Base-by-base conservation (phyloP, 2,329 filamentous ascomycete species). In the Ophidiomyces ophidiicola region DNA sequence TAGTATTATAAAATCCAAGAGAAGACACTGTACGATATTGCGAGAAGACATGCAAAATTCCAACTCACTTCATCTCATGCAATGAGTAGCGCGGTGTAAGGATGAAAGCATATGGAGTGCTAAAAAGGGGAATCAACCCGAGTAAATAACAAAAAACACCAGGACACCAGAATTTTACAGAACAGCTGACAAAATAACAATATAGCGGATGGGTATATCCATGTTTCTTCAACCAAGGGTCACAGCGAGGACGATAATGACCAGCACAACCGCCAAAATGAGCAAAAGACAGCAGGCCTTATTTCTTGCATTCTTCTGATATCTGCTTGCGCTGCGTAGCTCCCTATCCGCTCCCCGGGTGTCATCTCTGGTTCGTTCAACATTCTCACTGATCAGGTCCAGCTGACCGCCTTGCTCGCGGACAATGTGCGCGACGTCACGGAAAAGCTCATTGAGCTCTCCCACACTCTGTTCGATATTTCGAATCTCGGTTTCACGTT, bases 381-480 rank as follows among this genome's bases (percentile, higher is more conserved):
- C 84, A 51, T 94, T 94, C 50, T 84, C 80, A 46, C 78, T 78
- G 52, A 98, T 93, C 12, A 82, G 82, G 54, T 88, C 81, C 20
- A 98, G 69, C 61, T 83, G 76, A 51, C 85, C 82, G 36, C 90
- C 90, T 64, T 98, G 90, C 63, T 96, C 88, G 45, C 77, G 77
- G 36, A 98, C 87, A 60, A 98, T 94, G 60, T 94, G 86, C 32
- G 88, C 90, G n/a, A 98, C 86, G 66, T 98, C 88, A 46, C 87
- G 74, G 70, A 98, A 98, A 30, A 98, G 72, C 55, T 96, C 90
- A 53, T 98, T 98, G 46, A 98, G 68, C 54, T 98, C 90, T 40
- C 82, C 82, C 5, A 98, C 90, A 40, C 83, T 86, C 61, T 94
- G 87, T 65, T 96, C 90, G 53, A 98, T 98, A 57, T 93, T 92